Percentiles rank a stretch among this genome's conserved stretches.
These are phyloP conservation scores for Rhexocercosporidium sp. DNA, from an alignment of 2,329 filamentous ascomycete species.

Conservation along the genomic window DNA sequence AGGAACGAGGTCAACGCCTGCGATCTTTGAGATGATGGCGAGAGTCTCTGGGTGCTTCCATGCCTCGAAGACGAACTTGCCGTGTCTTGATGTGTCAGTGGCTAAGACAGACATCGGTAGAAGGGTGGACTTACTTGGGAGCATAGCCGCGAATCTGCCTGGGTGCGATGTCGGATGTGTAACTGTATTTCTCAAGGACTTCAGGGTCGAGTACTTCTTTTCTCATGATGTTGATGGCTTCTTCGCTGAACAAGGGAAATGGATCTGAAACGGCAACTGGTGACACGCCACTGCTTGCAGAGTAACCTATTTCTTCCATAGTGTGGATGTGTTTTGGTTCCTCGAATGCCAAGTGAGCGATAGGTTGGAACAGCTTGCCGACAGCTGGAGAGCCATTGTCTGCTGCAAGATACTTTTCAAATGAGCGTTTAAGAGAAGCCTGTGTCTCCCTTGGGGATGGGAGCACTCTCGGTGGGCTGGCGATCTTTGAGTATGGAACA, in stretches of 20 bases:
- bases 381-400: slow-evolving; percentile 35
- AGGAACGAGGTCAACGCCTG: slow-evolving; percentile 62
- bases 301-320: slow-evolving; percentile 66
- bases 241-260: slow-evolving; percentile 65
- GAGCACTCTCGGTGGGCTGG: slow-evolving; percentile 34
- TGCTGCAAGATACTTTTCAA: slow-evolving; percentile 40
- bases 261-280: slow-evolving; percentile 67
- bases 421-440: slow-evolving; percentile 41
- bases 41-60: slow-evolving; percentile 63
- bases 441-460: slow-evolving; percentile 39
- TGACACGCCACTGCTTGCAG: slow-evolving; percentile 62
- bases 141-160: slow-evolving; percentile 60
- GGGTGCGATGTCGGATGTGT: slow-evolving; percentile 62
- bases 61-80: slow-evolving; percentile 67
- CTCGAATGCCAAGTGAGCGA: slow-evolving; percentile 60
- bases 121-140: slow-evolving; percentile 53
- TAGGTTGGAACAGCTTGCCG: slow-evolving; percentile 54
- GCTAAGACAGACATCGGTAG: slow-evolving; percentile 11
- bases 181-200: slow-evolving; percentile 61
- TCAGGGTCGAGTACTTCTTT: slow-evolving; percentile 63
- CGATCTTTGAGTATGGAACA: slow-evolving; percentile 33
- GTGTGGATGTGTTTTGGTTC: slow-evolving; percentile 56
- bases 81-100: slow-evolving; percentile 50
- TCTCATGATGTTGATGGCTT: slow-evolving; percentile 66
- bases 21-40: slow-evolving; percentile 58